Conservation (phyloP, 164 flowering plant genomes). For the Vitis rotundifolia region DNA sequence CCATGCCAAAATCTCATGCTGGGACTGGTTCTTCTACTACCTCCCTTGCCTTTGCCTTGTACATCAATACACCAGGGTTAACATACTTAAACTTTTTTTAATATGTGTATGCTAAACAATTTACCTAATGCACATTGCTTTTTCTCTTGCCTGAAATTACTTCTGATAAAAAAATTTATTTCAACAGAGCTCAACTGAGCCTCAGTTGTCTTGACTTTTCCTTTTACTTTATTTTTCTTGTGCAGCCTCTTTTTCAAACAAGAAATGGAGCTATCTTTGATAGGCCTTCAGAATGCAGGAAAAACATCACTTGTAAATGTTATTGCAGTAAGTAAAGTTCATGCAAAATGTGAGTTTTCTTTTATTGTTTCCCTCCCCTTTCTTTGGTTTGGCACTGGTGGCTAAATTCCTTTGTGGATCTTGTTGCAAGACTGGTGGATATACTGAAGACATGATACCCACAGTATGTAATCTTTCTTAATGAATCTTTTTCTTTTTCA, state of each 20-base stretch:
- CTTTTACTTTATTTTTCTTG: not conserved
- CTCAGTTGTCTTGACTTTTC: too few relatives aligned
- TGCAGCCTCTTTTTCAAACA: slow-evolving; percentile 46
- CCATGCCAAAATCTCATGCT: too few relatives aligned
- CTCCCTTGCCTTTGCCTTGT: too few relatives aligned
- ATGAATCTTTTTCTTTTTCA: not conserved
- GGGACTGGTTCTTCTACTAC: too few relatives aligned
- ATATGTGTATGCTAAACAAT: too few relatives aligned
- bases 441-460: slow-evolving; percentile 98
- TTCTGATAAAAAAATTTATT: too few relatives aligned
- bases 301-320: slow-evolving; percentile 98
- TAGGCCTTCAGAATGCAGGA: slow-evolving; percentile 98
- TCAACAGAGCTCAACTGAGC: too few relatives aligned
- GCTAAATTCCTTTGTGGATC: not conserved
- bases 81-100: too few relatives aligned
- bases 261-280: slow-evolving; percentile 96
- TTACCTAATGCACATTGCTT: too few relatives aligned
- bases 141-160: too few relatives aligned
- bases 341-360: not conserved
- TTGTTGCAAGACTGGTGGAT: slow-evolving; percentile 81
- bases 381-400: not conserved
- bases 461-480: slow-evolving; percentile 57
- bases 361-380: not conserved
- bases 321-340: slow-evolving; percentile 67
- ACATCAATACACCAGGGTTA: too few relatives aligned